A percentile compares a stretch with the other conserved stretches of the same genome.
These are phyloP conservation scores for Brassica juncea DNA, from an alignment of 345 rosid species.

Conservation along the genomic window DNA sequence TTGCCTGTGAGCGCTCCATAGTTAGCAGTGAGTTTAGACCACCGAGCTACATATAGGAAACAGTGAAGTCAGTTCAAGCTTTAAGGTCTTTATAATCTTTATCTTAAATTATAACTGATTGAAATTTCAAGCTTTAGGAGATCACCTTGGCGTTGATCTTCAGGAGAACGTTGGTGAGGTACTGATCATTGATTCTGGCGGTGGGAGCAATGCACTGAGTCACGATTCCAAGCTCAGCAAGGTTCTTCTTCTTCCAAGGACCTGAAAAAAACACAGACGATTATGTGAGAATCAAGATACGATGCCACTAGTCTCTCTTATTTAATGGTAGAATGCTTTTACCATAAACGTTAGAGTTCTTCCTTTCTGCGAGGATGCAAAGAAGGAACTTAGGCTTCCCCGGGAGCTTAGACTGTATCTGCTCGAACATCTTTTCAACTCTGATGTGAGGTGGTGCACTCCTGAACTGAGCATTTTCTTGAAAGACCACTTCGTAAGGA, in stretches of 20 bases:
- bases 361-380: constrained; percentile 80
- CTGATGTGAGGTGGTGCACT: constrained; percentile 61
- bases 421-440: constrained; percentile 85
- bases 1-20: constrained; percentile 64
- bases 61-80: background rate
- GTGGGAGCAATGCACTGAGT: constrained; percentile 87
- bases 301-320: background rate
- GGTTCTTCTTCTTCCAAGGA: constrained; percentile 87
- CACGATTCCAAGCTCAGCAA: constrained; percentile 76
- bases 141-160: constrained; percentile 94
- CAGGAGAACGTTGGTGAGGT: constrained; percentile 79
- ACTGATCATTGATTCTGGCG: constrained; percentile 73
- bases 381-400: constrained; percentile 75
- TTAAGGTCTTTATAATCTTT: background rate
- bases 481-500: constrained; percentile 54
- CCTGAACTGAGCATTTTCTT: constrained; percentile 56
- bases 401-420: constrained; percentile 62
- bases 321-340: constrained; percentile 5
- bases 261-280: constrained; percentile 45
- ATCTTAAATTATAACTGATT: background rate
- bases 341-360: constrained; percentile 85
- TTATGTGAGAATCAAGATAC: background rate
- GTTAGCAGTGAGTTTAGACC: constrained; percentile 76
- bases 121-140: background rate
- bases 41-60: constrained; percentile 62